Conservation (phyloP, 805 yeast species). For the Pichia gijzeniarum region DNA sequence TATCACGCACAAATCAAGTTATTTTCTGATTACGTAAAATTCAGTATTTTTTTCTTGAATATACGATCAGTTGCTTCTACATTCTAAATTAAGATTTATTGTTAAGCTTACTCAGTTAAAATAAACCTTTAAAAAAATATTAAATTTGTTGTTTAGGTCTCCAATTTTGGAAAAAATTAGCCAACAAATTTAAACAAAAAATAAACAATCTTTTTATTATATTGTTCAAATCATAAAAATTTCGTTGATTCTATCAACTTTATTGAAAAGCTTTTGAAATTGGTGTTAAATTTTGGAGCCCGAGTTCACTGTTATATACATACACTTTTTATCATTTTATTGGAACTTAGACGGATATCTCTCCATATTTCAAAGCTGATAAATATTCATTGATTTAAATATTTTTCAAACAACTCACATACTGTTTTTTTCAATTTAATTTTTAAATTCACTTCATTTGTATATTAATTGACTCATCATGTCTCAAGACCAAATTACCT, state of each 20-base stretch:
- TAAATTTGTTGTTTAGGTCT: not conserved
- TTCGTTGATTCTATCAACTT: constrained; percentile 7
- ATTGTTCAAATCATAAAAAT: not conserved
- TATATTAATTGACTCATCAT: constrained; percentile 1
- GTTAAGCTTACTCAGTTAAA: not conserved
- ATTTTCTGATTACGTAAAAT: not conserved
- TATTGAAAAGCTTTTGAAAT: constrained; percentile 14
- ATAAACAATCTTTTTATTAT: not conserved
- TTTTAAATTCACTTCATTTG: not conserved
- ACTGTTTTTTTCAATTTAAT: not conserved
- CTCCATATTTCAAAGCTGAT: constrained; percentile 25
- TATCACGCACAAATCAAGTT: not conserved
- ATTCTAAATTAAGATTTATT: not conserved
- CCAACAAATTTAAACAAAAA: not conserved
- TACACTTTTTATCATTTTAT: not conserved
- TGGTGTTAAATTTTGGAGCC: constrained; percentile 22
- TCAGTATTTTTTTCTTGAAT: not conserved
- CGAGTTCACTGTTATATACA: constrained; percentile 16
- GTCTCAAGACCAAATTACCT: constrained; percentile 11
- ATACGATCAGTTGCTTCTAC: not conserved
- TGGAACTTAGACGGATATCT: constrained; percentile 32
- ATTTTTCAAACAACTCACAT: not conserved
- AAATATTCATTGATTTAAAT: constrained; percentile 5
- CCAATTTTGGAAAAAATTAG: too few species aligned
- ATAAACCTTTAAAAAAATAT: not conserved